Evolutionary conservation across 2,329 filamentous ascomycete genomes (phyloP).

Genomic region (Parafenestella ontariensis): DNA sequence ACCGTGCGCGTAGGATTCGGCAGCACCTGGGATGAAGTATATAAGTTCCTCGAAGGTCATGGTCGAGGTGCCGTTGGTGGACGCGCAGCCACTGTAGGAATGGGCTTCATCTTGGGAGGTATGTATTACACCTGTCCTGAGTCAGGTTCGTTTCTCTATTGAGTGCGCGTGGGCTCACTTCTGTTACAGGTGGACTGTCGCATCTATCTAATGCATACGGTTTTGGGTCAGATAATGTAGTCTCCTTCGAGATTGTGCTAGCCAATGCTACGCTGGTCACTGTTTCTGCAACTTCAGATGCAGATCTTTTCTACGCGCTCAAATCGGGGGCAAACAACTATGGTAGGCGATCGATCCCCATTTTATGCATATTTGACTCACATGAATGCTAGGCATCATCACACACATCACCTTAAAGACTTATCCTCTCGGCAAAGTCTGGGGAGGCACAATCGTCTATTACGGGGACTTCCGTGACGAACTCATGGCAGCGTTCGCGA

Average conservation of each 20-base stretch:
- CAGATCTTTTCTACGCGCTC: slow-evolving; percentile 36
- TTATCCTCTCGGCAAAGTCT: slow-evolving; percentile 15
- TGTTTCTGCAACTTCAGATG: neutral
- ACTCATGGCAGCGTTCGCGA: slow-evolving; percentile 4
- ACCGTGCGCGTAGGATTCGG: slow-evolving; percentile 6
- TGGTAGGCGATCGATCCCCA: neutral
- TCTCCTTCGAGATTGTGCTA: slow-evolving; percentile 41
- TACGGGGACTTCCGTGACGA: neutral
- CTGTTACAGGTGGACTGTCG: slow-evolving; percentile 40
- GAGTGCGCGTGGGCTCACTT: neutral
- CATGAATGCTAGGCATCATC: slow-evolving; percentile 11
- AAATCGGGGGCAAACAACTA: slow-evolving; percentile 32
- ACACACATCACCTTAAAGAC: slow-evolving; percentile 18
- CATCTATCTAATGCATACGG: slow-evolving; percentile 53
- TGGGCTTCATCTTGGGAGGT: slow-evolving; percentile 33
- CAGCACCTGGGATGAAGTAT: slow-evolving; percentile 20
- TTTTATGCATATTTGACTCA: neutral
- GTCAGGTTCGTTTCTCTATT: neutral
- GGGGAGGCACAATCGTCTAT: slow-evolving; percentile 3
- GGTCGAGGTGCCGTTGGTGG: slow-evolving; percentile 8
- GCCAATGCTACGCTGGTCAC: slow-evolving; percentile 30
- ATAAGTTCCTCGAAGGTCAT: neutral
- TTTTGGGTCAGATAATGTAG: slow-evolving; percentile 51
- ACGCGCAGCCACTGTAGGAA: slow-evolving; percentile 13
- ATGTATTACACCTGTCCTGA: neutral